These are phyloP conservation scores for Ophiostoma angusticollis DNA, from an alignment of 2,329 filamentous ascomycete genomes.

Conservation along the genomic window DNA sequence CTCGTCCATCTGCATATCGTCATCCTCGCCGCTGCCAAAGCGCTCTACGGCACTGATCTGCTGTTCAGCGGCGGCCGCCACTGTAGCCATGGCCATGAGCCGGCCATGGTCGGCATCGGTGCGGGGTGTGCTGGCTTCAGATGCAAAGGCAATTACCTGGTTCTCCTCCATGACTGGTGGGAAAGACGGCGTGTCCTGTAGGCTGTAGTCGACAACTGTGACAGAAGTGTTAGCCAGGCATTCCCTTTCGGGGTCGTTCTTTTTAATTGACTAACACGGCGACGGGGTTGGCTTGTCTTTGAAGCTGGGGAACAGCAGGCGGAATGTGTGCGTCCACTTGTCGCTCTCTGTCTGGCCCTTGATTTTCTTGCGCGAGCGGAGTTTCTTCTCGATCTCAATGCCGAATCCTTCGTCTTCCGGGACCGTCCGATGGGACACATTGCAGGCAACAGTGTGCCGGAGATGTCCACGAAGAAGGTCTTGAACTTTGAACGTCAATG, in stretches of 20 bases:
- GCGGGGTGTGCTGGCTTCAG: background rate
- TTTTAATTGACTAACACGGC: conserved; percentile 19
- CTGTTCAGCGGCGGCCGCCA: conserved; percentile 5
- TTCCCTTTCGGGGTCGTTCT: too few relatives aligned
- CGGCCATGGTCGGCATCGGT: background rate
- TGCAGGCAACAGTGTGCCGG: conserved; percentile 17
- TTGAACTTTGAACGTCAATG: conserved; percentile 22
- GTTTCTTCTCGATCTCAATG: conserved; percentile 21
- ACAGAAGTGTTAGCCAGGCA: background rate
- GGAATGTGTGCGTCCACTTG: conserved; percentile 26
- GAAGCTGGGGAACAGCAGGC: conserved; percentile 23
- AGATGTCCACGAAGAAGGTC: conserved; percentile 21
- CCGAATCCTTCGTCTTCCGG: conserved; percentile 24
- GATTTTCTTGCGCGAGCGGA: conserved; percentile 23
- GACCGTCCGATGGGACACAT: conserved; percentile 14
- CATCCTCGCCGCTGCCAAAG: background rate
- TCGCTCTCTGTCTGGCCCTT: conserved; percentile 21
- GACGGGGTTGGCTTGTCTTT: conserved; percentile 19
- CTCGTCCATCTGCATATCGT: background rate
- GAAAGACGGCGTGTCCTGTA: background rate
- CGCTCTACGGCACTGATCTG: background rate
- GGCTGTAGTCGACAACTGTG: conserved; percentile 7
- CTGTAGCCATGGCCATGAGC: background rate
- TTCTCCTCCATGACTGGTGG: background rate
- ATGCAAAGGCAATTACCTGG: too few relatives aligned